Evolutionary conservation across 2,329 filamentous ascomycete genomes (phyloP).

Genomic region (Ophiostoma sp.): DNA sequence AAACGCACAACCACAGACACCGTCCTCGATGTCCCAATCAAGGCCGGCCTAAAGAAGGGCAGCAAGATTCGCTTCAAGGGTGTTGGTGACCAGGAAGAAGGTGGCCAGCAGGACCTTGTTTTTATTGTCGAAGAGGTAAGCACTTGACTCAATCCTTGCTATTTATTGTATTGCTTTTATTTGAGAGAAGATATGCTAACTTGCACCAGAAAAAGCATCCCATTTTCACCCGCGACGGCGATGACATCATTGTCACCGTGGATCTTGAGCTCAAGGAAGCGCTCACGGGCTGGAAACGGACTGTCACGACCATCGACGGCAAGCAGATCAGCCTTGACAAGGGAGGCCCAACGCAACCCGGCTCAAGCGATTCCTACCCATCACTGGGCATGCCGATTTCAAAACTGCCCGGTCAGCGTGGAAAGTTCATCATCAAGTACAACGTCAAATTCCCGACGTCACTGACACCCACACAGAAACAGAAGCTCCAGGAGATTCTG

Average conservation of each 20-base stretch:
- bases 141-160: not conserved
- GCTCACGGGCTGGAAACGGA: constrained; percentile 85
- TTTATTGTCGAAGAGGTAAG: constrained; percentile 74
- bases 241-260: constrained; percentile 74
- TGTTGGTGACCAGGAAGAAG: constrained; percentile 96
- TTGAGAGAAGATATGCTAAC: constrained; percentile 36
- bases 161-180: not conserved
- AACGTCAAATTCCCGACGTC: constrained; percentile 87
- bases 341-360: constrained; percentile 77
- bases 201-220: constrained; percentile 66
- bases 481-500: constrained; percentile 72
- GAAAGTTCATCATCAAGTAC: constrained; percentile 83
- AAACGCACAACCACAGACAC: constrained; percentile 84
- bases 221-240: constrained; percentile 77
- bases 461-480: constrained; percentile 73
- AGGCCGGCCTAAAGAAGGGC: constrained; percentile 89
- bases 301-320: constrained; percentile 89
- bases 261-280: constrained; percentile 89
- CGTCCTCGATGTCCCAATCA: constrained; percentile 90
- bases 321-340: constrained; percentile 76
- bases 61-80: constrained; percentile 98
- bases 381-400: constrained; percentile 89
- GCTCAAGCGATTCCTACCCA: constrained; percentile 74
- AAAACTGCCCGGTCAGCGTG: constrained; percentile 78
- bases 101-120: constrained; percentile 89